phyloP scores from a whole-genome alignment of 345 rosid species.

The Eucalyptus erythrocorys region DNA sequence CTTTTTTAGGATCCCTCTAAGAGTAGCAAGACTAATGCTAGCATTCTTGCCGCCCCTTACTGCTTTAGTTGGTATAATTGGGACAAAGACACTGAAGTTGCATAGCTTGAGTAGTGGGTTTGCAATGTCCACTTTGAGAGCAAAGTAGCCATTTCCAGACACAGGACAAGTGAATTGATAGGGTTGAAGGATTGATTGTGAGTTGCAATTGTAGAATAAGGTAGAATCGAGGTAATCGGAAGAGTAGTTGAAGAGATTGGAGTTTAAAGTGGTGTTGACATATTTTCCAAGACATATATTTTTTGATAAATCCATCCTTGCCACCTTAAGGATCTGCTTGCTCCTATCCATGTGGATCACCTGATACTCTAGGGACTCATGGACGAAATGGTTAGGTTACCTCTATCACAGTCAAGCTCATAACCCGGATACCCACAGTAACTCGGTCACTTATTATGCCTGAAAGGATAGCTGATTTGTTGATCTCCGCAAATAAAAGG shows the following conservation, averaged over 20 bases:
- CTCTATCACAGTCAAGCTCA: background rate
- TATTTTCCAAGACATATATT: too few relatives aligned
- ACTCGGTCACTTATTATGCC: rapidly evolving
- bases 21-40: rapidly evolving
- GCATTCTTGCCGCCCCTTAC: rapidly evolving
- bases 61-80: rapidly evolving
- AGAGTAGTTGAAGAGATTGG: background rate
- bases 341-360: rapidly evolving
- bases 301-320: background rate
- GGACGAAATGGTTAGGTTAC: background rate
- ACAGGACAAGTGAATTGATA: background rate
- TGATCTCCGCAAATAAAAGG: background rate
- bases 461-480: background rate
- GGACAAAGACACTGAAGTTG: background rate
- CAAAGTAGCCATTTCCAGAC: background rate
- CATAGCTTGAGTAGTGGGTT: rapidly evolving
- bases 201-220: background rate
- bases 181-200: rapidly evolving
- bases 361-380: background rate
- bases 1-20: background rate
- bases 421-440: background rate
- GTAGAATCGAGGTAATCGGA: background rate
- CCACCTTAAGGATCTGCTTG: background rate
- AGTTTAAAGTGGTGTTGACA: background rate
- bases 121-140: rapidly evolving